Base-by-base conservation (phyloP, 2,329 filamentous ascomycete species). In the Colletotrichum orbiculare region DNA sequence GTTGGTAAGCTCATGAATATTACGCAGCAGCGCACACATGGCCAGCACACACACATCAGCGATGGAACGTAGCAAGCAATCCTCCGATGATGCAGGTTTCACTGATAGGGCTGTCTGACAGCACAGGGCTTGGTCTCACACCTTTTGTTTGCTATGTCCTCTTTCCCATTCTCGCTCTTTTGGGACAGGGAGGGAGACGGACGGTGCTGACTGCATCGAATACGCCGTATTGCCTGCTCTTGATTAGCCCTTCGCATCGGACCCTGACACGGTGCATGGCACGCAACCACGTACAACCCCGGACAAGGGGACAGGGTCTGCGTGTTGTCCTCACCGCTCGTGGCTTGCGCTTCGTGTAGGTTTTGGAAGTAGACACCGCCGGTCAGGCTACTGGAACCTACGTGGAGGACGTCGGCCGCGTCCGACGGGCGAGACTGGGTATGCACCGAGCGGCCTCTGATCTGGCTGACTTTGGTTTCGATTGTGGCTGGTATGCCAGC, bases 291-390 rank as follows among this genome's bases (percentile, higher is more conserved):
- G 25, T 45, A 52, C 15, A 17, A 15, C 43, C 48, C 34, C 33
- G 47, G 25, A 15, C 11, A 11, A 33, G 6, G 34, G 4, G 25
- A 25, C 25, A 5, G 25, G 25, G 25, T 25, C 33, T 53, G 48
- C 47, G 39, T 53, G 56, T 60, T 62, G 57, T 56, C 52, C 52
- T 62, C 58, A 65, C 63, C 58, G 63, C 63, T 48, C 41, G 46
- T 62, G 63, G 58, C 58, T 56, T 54, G 49, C 48, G 47, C 39
- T 4, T 25, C 25, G 25, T 25, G 25, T 25, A 25, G 25, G 25
- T 25, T 25, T 25, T 25, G 25, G 25, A 25, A 25, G 25, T 25
- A 25, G 25, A 25, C 25, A 25, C 25, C 25, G 25, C 25, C 25
- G 25, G 25, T 25, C 13, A 41, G 39, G 10, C 39, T 41, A 41